Evolutionary conservation across 2,329 filamentous ascomycete species (phyloP).

Genomic region (Thermochaetoides dissita): DNA sequence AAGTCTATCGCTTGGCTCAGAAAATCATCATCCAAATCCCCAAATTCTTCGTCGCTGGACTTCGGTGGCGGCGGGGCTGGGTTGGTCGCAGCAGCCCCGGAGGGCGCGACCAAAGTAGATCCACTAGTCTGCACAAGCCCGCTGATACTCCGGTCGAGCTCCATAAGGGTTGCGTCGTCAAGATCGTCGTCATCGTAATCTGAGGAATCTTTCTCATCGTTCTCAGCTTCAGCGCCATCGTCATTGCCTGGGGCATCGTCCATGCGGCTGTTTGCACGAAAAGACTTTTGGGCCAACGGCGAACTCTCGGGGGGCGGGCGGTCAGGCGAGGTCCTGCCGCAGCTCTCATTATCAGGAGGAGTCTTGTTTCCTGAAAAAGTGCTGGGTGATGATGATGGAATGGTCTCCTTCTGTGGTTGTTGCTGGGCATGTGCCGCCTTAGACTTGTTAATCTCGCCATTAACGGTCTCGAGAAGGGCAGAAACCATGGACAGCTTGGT

Average conservation of each 20-base stretch:
- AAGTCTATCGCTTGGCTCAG: slow-evolving; percentile 34
- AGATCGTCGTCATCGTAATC: slow-evolving; percentile 33
- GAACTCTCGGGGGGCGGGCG: slow-evolving; percentile 16
- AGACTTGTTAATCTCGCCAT: slow-evolving; percentile 34
- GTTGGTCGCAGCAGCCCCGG: neutral
- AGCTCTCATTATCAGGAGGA: too few relatives aligned
- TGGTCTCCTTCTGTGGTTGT: too few relatives aligned
- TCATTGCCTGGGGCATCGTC: slow-evolving; percentile 1
- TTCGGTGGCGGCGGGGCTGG: slow-evolving; percentile 7
- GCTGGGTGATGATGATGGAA: too few relatives aligned
- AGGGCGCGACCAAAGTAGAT: slow-evolving; percentile 7
- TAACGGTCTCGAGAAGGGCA: slow-evolving; percentile 53
- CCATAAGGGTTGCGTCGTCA: slow-evolving; percentile 45
- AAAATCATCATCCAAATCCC: slow-evolving; percentile 50
- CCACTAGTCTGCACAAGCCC: slow-evolving; percentile 15
- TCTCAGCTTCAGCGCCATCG: slow-evolving; percentile 35
- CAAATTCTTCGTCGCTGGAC: slow-evolving; percentile 43
- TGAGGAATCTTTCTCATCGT: slow-evolving; percentile 19
- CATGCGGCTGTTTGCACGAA: neutral
- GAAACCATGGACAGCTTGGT: slow-evolving; percentile 46
- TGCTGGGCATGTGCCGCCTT: slow-evolving; percentile 18
- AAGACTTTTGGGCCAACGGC: slow-evolving; percentile 10
- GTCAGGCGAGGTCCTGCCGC: too few relatives aligned
- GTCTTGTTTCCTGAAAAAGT: too few relatives aligned
- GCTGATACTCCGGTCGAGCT: slow-evolving; percentile 32